Percentiles rank a stretch among this genome's conserved stretches.
These are phyloP conservation scores for Scheffersomyces quercinus DNA, from an alignment of 1,139 yeast genomes.

Conservation along the genomic window DNA sequence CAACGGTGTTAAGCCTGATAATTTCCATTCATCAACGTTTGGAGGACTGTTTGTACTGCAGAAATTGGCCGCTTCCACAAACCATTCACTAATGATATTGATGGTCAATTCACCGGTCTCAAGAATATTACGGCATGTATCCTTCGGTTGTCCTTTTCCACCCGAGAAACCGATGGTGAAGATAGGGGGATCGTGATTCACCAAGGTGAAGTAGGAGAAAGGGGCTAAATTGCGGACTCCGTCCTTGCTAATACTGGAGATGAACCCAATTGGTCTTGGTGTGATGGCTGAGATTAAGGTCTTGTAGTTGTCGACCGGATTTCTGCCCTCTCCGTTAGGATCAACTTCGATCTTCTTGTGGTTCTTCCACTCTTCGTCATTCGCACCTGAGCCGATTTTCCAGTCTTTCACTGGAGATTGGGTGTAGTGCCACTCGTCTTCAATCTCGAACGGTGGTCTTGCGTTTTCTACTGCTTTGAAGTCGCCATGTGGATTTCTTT, in stretches of 20 bases:
- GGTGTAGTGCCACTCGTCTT: constrained; percentile 18
- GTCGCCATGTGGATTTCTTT: constrained; percentile 25
- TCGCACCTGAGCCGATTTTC: constrained; percentile 54
- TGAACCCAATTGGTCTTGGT: constrained; percentile 63
- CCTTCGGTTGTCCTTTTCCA: constrained; percentile 43
- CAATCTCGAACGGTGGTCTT: constrained; percentile 24
- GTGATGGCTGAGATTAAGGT: constrained; percentile 49
- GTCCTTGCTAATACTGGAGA: constrained; percentile 44
- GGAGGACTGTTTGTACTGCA: constrained; percentile 50
- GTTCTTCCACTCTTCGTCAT: constrained; percentile 39
- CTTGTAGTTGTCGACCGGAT: constrained; percentile 48
- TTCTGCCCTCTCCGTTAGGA: constrained; percentile 47
- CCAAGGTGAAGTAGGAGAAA: constrained; percentile 54
- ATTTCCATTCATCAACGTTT: constrained; percentile 55
- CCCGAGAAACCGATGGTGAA: constrained; percentile 52
- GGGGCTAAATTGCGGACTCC: constrained; percentile 59
- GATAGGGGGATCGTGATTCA: constrained; percentile 58
- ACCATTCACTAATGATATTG: constrained; percentile 64
- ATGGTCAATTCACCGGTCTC: constrained; percentile 59
- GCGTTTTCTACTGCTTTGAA: constrained; percentile 24
- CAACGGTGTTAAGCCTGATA: constrained; percentile 54
- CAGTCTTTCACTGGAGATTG: constrained; percentile 35
- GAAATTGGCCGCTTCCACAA: constrained; percentile 61
- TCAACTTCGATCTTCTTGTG: constrained; percentile 49
- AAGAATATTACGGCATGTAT: constrained; percentile 48